phyloP scores from a whole-genome alignment of 2,329 filamentous ascomycete genomes.

The Talaromyces sp. region DNA sequence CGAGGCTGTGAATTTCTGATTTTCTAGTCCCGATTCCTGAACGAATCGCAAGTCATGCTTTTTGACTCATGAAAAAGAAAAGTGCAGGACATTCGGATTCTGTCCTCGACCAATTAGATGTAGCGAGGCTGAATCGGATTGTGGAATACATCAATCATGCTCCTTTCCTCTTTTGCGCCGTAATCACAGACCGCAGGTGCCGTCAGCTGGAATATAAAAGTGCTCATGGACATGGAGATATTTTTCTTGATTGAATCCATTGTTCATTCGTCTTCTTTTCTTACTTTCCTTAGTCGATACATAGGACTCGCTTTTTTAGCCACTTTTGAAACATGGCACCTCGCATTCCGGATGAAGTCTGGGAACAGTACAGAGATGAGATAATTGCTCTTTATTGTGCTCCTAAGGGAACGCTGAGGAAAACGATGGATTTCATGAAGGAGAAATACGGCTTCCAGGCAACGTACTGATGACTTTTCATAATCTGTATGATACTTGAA shows the following conservation, averaged over 20 bases:
- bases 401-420: background rate
- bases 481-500: background rate
- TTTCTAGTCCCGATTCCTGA: background rate
- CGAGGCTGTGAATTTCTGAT: background rate
- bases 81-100: background rate
- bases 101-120: background rate
- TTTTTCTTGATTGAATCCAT: too few species aligned
- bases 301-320: background rate
- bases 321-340: background rate
- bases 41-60: background rate
- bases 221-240: background rate
- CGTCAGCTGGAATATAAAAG: background rate
- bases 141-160: background rate
- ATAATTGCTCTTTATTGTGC: slow-evolving; percentile 8
- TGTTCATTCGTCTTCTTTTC: background rate
- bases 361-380: slow-evolving; percentile 3
- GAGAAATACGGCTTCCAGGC: slow-evolving; percentile 8
- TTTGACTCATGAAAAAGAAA: background rate
- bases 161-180: background rate
- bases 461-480: slow-evolving; percentile 2
- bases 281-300: background rate
- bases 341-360: slow-evolving; percentile 3
- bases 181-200: background rate
- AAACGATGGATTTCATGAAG: slow-evolving; percentile 8
- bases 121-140: slow-evolving; percentile 9